Evolutionary conservation across 805 yeast species (phyloP).

Genomic region (Candida montana): DNA sequence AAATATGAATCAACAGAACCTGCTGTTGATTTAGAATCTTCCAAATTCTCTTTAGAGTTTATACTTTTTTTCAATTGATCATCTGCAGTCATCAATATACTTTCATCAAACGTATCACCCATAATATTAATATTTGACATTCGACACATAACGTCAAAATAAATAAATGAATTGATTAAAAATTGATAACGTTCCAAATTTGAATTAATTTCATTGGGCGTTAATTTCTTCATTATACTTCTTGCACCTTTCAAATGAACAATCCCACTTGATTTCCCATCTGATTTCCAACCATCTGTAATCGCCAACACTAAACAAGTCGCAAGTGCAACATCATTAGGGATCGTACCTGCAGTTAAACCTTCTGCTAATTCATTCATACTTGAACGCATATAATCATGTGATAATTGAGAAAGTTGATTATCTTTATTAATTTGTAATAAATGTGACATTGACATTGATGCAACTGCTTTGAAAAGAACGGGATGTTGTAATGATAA

Average conservation of each 20-base stretch:
- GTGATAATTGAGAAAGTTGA: constrained; percentile 1
- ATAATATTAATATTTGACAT: constrained; percentile 40
- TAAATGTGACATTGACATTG: constrained; percentile 59
- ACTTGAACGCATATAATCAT: constrained; percentile 6
- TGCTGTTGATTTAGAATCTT: background rate
- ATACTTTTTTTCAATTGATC: background rate
- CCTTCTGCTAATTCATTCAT: constrained; percentile 57
- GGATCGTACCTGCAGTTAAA: constrained; percentile 38
- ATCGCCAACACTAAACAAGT: constrained; percentile 60
- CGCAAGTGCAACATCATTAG: constrained; percentile 62
- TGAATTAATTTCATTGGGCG: constrained; percentile 7
- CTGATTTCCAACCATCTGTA: constrained; percentile 66
- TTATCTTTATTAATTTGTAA: constrained; percentile 6
- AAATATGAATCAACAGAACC: constrained; percentile 5
- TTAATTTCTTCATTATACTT: constrained; percentile 46
- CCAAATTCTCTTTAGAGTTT: background rate
- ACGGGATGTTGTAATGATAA: constrained; percentile 50
- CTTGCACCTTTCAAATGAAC: constrained; percentile 66
- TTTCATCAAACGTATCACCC: constrained; percentile 13
- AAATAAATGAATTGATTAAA: constrained; percentile 49
- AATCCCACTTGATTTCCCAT: constrained; percentile 54
- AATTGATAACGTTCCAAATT: constrained; percentile 18
- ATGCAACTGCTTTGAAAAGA: constrained; percentile 55
- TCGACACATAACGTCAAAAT: constrained; percentile 61
- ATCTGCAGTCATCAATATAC: constrained; percentile 9